These are phyloP conservation scores for Skeletonema marinoi DNA, from an alignment of 108 stramenopile species.

Conservation along the genomic window DNA sequence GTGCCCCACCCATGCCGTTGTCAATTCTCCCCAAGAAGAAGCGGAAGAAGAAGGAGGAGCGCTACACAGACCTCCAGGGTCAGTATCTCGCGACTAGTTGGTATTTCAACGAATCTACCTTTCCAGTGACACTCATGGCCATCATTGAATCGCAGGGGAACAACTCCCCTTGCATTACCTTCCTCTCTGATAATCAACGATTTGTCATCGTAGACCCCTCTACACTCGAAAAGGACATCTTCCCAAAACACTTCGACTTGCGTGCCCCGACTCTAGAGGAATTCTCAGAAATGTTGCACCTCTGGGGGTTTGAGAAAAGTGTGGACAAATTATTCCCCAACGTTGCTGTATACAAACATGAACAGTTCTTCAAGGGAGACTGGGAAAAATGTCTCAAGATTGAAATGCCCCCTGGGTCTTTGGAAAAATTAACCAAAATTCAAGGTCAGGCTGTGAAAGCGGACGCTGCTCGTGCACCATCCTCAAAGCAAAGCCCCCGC, in stretches of 20 bases:
- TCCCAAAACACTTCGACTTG: neutral
- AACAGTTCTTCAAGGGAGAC: conserved; percentile 59
- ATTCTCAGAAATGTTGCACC: neutral
- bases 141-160: neutral
- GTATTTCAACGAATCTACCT: neutral
- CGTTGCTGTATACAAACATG: conserved; percentile 73
- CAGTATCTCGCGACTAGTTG: conserved; percentile 1
- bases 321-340: conserved; percentile 32
- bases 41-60: neutral
- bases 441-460: neutral
- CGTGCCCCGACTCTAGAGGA: neutral
- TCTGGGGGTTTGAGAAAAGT: conserved; percentile 25
- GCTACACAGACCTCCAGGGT: neutral
- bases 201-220: neutral
- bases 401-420: conserved; percentile 7
- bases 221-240: neutral
- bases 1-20: neutral
- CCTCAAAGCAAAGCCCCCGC: neutral
- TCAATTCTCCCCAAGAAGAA: neutral
- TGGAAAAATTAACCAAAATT: neutral
- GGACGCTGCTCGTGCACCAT: neutral
- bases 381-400: conserved; percentile 48
- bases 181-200: neutral
- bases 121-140: conserved; percentile 3
- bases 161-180: neutral